Conservation (phyloP, 768 basidiomycete species). For the Tulasnella sp. region DNA sequence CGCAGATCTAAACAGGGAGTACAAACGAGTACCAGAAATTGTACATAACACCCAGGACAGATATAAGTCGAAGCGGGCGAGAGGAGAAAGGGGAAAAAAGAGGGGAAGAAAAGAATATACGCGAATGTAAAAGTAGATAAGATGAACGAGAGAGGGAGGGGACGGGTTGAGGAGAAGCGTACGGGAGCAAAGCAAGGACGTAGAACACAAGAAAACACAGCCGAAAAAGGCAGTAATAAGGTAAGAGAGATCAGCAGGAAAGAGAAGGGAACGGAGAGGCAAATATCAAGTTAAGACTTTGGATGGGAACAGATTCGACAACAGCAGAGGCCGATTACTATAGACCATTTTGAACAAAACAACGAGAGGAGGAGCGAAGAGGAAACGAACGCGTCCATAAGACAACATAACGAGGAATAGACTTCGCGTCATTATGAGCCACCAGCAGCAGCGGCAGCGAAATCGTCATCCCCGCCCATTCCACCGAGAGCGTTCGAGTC, state of each 20-base stretch:
- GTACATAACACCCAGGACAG: slow-evolving; percentile 9
- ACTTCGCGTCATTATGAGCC: background rate
- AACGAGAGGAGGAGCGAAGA: background rate
- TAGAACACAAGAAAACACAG: slow-evolving; percentile 7
- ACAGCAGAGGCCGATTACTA: background rate
- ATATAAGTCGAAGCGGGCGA: slow-evolving; percentile 14
- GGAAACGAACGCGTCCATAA: background rate
- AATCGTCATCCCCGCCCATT: background rate
- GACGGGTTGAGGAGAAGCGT: background rate
- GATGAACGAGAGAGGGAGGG: background rate
- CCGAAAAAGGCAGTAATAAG: background rate
- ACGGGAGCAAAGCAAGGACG: background rate
- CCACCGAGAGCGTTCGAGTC: background rate
- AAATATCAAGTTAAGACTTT: background rate
- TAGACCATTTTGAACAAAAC: slow-evolving; percentile 14
- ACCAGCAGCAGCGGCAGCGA: background rate
- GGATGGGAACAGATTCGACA: slow-evolving; percentile 14
- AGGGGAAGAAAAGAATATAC: background rate
- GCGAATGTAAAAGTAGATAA: background rate
- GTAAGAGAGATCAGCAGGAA: slow-evolving; percentile 6
- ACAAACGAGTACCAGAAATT: slow-evolving; percentile 12
- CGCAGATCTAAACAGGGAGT: slow-evolving; percentile 20
- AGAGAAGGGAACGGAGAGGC: background rate
- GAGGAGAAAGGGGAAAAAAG: background rate
- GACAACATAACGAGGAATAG: background rate